Conservation (phyloP, 306 rosid species). For the Parietaria judaica region DNA sequence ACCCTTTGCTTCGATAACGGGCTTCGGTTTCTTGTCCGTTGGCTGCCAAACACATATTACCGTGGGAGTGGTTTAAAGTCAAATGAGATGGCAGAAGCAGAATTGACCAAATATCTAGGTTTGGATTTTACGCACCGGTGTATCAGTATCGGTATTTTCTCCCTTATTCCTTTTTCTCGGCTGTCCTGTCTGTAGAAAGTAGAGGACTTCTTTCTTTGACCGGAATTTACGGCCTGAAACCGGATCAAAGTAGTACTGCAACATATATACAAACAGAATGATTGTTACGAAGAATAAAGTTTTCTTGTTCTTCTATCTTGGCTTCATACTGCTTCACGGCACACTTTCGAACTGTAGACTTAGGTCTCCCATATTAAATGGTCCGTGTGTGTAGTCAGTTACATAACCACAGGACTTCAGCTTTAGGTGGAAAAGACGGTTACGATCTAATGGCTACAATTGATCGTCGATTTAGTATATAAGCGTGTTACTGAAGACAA, state of each 20-base stretch:
- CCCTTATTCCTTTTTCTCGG: slow-evolving; percentile 24
- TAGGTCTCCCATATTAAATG: too few species aligned
- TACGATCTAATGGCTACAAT: too few species aligned
- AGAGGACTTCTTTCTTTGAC: slow-evolving; percentile 47
- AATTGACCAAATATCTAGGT: not conserved
- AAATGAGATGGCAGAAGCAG: slow-evolving; percentile 2
- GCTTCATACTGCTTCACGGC: too few species aligned
- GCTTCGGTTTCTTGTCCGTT: slow-evolving; percentile 24
- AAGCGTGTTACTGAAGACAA: too few species aligned
- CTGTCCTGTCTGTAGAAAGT: slow-evolving; percentile 45
- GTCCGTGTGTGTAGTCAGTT: too few species aligned
- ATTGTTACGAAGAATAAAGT: not conserved
- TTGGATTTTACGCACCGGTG: slow-evolving; percentile 25
- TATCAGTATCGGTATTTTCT: slow-evolving; percentile 20
- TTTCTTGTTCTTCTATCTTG: not conserved
- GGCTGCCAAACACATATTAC: not conserved
- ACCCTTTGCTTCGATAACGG: slow-evolving; percentile 18
- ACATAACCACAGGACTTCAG: too few species aligned
- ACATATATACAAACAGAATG: slow-evolving; percentile 11
- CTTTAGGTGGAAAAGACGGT: too few species aligned
- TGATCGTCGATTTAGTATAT: too few species aligned
- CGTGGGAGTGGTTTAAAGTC: not conserved
- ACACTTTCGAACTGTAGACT: too few species aligned
- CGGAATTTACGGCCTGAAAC: slow-evolving; percentile 41
- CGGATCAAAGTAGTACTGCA: slow-evolving; percentile 54